Percentiles rank a stretch among this genome's conserved stretches.
These are phyloP conservation scores for Ochetophila trinervis DNA, from an alignment of 306 rosid species.

Conservation along the genomic window DNA sequence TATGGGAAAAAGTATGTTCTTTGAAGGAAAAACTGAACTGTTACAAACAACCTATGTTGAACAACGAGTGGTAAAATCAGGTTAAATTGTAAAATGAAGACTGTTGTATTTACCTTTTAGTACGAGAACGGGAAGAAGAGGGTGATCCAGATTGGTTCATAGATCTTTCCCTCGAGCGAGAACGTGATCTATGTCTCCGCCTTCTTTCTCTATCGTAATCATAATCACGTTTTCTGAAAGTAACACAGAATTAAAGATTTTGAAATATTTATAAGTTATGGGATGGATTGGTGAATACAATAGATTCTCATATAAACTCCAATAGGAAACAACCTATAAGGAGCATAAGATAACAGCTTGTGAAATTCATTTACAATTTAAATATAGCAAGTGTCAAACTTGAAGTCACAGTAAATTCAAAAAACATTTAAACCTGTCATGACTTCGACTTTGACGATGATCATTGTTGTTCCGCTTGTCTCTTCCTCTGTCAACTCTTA, in stretches of 20 bases:
- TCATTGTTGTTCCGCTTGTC: constrained; percentile 32
- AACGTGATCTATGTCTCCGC: constrained; percentile 41
- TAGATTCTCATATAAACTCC: not conserved
- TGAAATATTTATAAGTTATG: too few species aligned
- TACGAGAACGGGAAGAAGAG: constrained; percentile 54
- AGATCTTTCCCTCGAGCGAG: constrained; percentile 43
- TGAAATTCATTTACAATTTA: not conserved
- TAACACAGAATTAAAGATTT: not conserved
- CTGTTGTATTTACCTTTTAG: constrained; percentile 35
- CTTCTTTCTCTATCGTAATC: constrained; percentile 52
- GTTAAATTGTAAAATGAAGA: not conserved
- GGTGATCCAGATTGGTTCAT: constrained; percentile 49
- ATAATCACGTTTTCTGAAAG: constrained; percentile 41
- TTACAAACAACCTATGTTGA: not conserved
- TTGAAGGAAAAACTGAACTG: too few species aligned
- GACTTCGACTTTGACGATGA: constrained; percentile 35
- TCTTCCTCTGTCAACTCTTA: constrained; percentile 44
- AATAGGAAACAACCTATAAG: not conserved
- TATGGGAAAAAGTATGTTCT: too few species aligned
- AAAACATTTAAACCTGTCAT: constrained; percentile 48
- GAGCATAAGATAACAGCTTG: not conserved
- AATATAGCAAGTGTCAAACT: not conserved
- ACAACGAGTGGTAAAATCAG: constrained; percentile 17
- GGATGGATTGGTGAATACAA: not conserved
- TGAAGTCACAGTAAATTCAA: not conserved